A percentile compares a stretch with the other conserved stretches of the same genome.
These are phyloP conservation scores for Paragyromitra xinjiangensis DNA, from an alignment of 495 filamentous ascomycete genomes.

Conservation along the genomic window DNA sequence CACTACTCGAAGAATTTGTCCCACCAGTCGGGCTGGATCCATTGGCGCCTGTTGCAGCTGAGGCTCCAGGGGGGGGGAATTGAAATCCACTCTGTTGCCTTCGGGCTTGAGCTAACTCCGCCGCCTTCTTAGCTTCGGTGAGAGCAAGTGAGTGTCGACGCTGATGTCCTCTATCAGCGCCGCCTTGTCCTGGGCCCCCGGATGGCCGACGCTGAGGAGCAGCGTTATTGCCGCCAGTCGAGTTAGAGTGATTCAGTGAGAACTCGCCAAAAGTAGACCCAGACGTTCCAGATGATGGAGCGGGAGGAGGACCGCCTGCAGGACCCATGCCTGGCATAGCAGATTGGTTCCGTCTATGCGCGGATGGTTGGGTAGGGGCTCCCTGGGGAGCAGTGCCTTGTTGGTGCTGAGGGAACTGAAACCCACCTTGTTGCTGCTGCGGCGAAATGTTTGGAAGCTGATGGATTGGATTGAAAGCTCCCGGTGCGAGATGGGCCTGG, in stretches of 20 bases:
- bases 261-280: slow-evolving; percentile 83
- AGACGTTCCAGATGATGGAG: slow-evolving; percentile 93
- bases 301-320: slow-evolving; percentile 78
- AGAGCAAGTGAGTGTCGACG: slow-evolving; percentile 93
- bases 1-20: neutral
- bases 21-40: slow-evolving; percentile 57
- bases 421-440: slow-evolving; percentile 70
- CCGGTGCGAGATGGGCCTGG: slow-evolving; percentile 71
- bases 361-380: slow-evolving; percentile 76
- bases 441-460: slow-evolving; percentile 80
- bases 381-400: slow-evolving; percentile 74
- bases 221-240: slow-evolving; percentile 74
- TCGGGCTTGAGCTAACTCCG: slow-evolving; percentile 96
- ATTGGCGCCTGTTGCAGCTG: slow-evolving; percentile 61
- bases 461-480: slow-evolving; percentile 71
- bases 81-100: slow-evolving; percentile 92
- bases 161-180: slow-evolving; percentile 80
- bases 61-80: slow-evolving; percentile 82
- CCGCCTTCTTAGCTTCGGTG: slow-evolving; percentile 96
- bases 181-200: slow-evolving; percentile 66
- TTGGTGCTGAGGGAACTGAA: slow-evolving; percentile 89
- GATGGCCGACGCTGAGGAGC: slow-evolving; percentile 75
- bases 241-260: slow-evolving; percentile 66
- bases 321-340: slow-evolving; percentile 86
- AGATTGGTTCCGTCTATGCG: slow-evolving; percentile 97